These are phyloP conservation scores for Aspergillus sp. DNA, from an alignment of 2,329 filamentous ascomycete species.

Conservation along the genomic window DNA sequence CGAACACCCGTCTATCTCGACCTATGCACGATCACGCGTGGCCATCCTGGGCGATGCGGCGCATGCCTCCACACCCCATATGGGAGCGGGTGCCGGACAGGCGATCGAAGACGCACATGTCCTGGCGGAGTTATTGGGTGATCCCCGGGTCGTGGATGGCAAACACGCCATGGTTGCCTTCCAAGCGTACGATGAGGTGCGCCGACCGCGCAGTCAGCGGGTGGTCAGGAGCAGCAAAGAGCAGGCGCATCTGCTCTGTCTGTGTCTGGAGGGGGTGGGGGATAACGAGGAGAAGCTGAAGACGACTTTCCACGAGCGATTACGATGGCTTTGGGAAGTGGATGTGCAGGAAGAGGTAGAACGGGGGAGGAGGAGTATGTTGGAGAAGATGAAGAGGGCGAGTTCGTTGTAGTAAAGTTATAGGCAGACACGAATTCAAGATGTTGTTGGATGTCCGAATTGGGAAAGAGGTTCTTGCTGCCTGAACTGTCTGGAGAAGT, in stretches of 20 bases:
- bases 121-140: slow-evolving; percentile 46
- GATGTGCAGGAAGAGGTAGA: slow-evolving; percentile 29
- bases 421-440: neutral
- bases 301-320: slow-evolving; percentile 20
- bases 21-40: slow-evolving; percentile 27
- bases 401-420: neutral
- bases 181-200: slow-evolving; percentile 49
- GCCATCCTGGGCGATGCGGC: slow-evolving; percentile 39
- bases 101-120: slow-evolving; percentile 40
- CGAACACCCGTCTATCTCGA: slow-evolving; percentile 30
- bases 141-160: slow-evolving; percentile 26
- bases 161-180: slow-evolving; percentile 47
- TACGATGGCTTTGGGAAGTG: slow-evolving; percentile 34
- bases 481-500: neutral
- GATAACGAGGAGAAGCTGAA: slow-evolving; percentile 26
- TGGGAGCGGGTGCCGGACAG: slow-evolving; percentile 38
- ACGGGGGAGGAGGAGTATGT: neutral
- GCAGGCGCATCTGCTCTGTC: slow-evolving; percentile 33
- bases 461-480: too few relatives aligned
- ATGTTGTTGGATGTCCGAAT: neutral
- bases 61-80: slow-evolving; percentile 37
- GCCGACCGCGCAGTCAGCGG: slow-evolving; percentile 50
- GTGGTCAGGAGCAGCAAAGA: slow-evolving; percentile 51
- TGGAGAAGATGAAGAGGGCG: neutral
- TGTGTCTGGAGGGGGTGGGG: slow-evolving; percentile 24